These are phyloP conservation scores for Bassia scoparia DNA, from an alignment of 148 eudicot genomes.

Conservation along the genomic window DNA sequence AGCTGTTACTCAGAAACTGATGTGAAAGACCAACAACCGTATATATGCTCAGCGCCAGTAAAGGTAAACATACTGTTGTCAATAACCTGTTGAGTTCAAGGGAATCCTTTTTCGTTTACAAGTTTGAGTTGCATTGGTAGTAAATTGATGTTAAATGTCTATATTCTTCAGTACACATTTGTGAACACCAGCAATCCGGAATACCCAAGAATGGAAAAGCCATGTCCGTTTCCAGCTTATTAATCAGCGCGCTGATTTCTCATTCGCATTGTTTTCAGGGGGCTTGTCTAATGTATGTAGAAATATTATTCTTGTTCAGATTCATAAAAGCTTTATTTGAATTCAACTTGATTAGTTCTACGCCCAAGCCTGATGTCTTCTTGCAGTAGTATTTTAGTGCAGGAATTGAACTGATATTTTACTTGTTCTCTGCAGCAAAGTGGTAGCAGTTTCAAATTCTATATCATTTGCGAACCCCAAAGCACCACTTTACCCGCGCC, in stretches of 20 bases:
- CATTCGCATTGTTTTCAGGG: constrained; percentile 81
- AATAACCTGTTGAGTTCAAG: not conserved
- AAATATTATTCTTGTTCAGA: not conserved
- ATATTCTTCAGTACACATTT: constrained; percentile 62
- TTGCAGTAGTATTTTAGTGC: not conserved
- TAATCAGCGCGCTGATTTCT: constrained; percentile 92
- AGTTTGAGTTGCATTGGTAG: not conserved
- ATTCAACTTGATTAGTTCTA: too few species aligned
- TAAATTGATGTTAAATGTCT: not conserved
- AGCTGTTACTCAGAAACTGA: constrained; percentile 48
- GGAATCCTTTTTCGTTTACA: not conserved
- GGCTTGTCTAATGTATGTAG: constrained; percentile 61
- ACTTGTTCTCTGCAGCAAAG: constrained; percentile 29
- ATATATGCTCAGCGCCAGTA: constrained; percentile 78
- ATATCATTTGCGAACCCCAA: constrained; percentile 42
- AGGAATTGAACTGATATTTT: constrained; percentile 4
- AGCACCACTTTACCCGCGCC: constrained; percentile 82
- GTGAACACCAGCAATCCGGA: constrained; percentile 42
- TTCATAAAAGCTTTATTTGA: too few species aligned
- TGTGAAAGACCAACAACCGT: constrained; percentile 49
- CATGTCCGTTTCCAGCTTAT: constrained; percentile 59
- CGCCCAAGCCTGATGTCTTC: too few species aligned
- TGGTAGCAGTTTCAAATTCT: constrained; percentile 36
- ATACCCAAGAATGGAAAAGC: constrained; percentile 61
- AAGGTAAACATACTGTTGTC: constrained; percentile 41